Conservation (phyloP, 148 eudicot species). For the Rhododendron williamsianum region DNA sequence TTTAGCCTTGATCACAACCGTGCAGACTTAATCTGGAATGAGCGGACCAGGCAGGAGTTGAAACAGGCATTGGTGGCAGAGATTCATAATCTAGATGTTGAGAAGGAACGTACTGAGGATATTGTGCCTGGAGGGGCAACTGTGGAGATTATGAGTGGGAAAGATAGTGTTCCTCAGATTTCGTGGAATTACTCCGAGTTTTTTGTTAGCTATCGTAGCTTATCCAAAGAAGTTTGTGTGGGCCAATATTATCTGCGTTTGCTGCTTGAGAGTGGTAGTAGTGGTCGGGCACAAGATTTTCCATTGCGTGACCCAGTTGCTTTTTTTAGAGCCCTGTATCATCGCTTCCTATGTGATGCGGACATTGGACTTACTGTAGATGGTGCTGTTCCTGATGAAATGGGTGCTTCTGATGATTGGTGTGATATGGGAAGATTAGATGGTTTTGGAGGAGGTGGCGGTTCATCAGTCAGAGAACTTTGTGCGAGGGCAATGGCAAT, state of each 20-base stretch:
- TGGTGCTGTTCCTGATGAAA: constrained; percentile 96
- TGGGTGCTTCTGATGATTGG: constrained; percentile 99
- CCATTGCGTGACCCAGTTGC: constrained; percentile 97
- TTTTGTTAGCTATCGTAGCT: constrained; percentile 77
- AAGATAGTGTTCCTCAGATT: constrained; percentile 70
- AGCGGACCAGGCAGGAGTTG: constrained; percentile 92
- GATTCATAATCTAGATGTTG: constrained; percentile 91
- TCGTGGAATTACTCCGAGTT: constrained; percentile 97
- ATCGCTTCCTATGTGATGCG: constrained; percentile 93
- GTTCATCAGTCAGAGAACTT: constrained; percentile 87
- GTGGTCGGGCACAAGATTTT: constrained; percentile 82
- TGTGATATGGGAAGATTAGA: constrained; percentile 99
- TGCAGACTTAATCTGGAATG: constrained; percentile 99
- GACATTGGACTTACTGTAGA: constrained; percentile 89
- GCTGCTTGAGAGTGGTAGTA: constrained; percentile 86
- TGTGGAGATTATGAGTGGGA: constrained; percentile 40
- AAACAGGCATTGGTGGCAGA: constrained; percentile 86
- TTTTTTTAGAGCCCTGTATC: constrained; percentile 93
- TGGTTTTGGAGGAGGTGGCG: constrained; percentile 99
- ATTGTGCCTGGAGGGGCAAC: constrained; percentile 67
- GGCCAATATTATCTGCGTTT: constrained; percentile 95
- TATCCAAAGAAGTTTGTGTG: constrained; percentile 98
- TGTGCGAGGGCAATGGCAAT: constrained; percentile 99
- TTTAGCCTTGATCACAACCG: constrained; percentile 96
- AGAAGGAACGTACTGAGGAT: constrained; percentile 91